A percentile compares a stretch with the other conserved stretches of the same genome.
These are phyloP conservation scores for Hypoxylon sp. DNA, from an alignment of 2,329 filamentous ascomycete genomes.

Conservation along the genomic window DNA sequence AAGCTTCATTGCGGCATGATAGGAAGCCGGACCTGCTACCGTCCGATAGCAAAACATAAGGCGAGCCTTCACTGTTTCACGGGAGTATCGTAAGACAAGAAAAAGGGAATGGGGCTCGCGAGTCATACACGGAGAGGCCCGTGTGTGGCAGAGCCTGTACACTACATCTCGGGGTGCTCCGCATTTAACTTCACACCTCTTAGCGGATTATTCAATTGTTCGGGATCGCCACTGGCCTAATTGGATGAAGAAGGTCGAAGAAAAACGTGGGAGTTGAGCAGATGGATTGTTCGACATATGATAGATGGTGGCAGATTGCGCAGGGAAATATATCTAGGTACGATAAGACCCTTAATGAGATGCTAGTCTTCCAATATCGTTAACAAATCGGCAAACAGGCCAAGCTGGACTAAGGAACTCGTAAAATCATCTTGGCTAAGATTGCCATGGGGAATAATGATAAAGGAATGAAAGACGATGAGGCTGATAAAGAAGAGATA, in stretches of 20 bases:
- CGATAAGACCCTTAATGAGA: neutral
- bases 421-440: neutral
- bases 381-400: neutral
- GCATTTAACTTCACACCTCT: slow-evolving; percentile 7
- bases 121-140: neutral
- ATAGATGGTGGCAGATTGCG: no score
- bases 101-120: neutral
- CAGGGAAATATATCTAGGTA: neutral
- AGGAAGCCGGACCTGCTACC: neutral
- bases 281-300: neutral
- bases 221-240: neutral
- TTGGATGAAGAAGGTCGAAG: neutral
- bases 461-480: slow-evolving; percentile 6
- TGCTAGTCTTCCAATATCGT: neutral
- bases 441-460: neutral
- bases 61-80: neutral
- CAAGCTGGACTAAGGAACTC: neutral
- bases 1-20: neutral
- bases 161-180: slow-evolving; percentile 3
- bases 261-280: slow-evolving; percentile 11
- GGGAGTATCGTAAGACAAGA: neutral
- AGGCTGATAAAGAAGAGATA: slow-evolving; percentile 6
- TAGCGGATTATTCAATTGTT: neutral
- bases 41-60: neutral
- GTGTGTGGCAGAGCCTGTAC: slow-evolving; percentile 5